Evolutionary conservation across 352 stramenopile species (phyloP), one percentile per base, ranked within the genome.

Genomic region (Pseudoperonospora humuli): DNA sequence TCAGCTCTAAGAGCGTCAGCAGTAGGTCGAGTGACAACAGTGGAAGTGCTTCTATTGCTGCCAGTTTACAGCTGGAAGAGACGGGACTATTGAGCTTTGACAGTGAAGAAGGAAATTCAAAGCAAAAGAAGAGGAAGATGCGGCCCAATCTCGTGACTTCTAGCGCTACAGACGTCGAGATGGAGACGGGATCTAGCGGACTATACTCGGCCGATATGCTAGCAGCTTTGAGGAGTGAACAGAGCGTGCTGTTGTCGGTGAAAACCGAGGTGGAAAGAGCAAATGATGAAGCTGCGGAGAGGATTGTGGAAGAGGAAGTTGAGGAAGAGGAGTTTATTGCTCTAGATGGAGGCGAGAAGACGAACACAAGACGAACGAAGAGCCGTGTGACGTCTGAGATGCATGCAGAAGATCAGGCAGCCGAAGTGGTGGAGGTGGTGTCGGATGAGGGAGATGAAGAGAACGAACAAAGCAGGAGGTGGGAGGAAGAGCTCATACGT

Each of bases 401-500:
- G 3, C 45, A 72, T 2, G 40, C 50, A 3, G 34, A 70, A 1
- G 39, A 35, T 14, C 34, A 80, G 45, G 61, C 40, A 2, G 41
- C 63, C 2, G 67, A 75, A 41, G 61, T 83, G 1, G 32, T 62
- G 25, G 61, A 71, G n/a, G 69, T 77, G 24, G 32, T 67, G 3
- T 62, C 65, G 0, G 23, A 26, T 20, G 52, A 54, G 23, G 43
- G 71, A 9, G 68, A 71, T 1, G 70, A 75, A 20, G 60, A 73
- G 5, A 64, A 77, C 20, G 61, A 71, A 18, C 59, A 84, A 36
- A 79, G 35, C 23, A 68, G 52, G 27, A 65, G 52, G 2, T 90
- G 77, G 77, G 77, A 90, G 33, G 75, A 86, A 54, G 75, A 90
- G 31, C 54, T 90, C 7, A 86, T 90, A 71, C 72, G 77, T 13